Percentiles rank a stretch among this genome's conserved stretches.
These are phyloP conservation scores for Candida tammaniensis DNA, from an alignment of 805 yeast genomes.

Conservation along the genomic window DNA sequence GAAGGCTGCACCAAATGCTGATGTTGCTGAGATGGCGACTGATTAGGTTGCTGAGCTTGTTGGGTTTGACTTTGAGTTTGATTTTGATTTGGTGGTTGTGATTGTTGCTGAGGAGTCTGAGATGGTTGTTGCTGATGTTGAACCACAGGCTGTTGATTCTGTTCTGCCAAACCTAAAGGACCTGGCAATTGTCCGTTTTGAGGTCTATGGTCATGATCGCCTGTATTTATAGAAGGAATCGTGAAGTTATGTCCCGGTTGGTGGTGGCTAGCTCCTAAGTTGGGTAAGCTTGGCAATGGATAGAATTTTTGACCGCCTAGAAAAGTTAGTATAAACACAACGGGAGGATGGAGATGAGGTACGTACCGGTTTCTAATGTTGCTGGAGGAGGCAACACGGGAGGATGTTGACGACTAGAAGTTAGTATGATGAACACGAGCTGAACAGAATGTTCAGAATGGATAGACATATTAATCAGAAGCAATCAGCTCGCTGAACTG, in stretches of 20 bases:
- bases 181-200: conserved; percentile 5
- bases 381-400: conserved; percentile 64
- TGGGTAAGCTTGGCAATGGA: conserved; percentile 52
- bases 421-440: conserved; percentile 21
- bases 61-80: background rate
- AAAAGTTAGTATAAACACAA: conserved; percentile 20
- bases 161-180: background rate
- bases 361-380: conserved; percentile 49
- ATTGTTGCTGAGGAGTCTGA: conserved; percentile 5
- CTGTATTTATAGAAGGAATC: conserved; percentile 45
- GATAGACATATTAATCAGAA: too few species aligned
- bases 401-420: conserved; percentile 52
- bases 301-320: conserved; percentile 45
- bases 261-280: conserved; percentile 38
- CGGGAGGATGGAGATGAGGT: background rate
- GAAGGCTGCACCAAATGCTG: background rate
- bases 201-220: conserved; percentile 6
- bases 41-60: conserved; percentile 6
- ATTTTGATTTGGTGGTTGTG: background rate
- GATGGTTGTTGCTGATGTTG: conserved; percentile 2
- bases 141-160: background rate
- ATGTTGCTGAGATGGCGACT: too few species aligned
- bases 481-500: too few species aligned
- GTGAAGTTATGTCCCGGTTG: conserved; percentile 46
- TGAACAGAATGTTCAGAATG: too few species aligned